These are phyloP conservation scores for Rhodotorula taiwanensis DNA, from an alignment of 768 basidiomycete species.

Conservation along the genomic window DNA sequence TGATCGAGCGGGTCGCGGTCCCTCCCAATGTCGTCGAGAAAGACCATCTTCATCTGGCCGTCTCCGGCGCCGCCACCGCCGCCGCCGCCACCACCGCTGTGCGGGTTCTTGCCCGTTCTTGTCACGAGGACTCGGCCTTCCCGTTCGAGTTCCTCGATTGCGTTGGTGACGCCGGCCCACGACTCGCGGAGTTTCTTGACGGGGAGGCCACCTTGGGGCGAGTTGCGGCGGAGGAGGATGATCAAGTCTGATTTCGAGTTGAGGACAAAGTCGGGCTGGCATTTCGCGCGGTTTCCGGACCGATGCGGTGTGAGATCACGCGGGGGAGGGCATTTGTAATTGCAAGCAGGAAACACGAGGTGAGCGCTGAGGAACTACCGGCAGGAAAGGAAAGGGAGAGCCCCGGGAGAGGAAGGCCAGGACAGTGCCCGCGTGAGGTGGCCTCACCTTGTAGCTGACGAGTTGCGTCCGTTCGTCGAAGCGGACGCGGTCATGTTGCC, in stretches of 20 bases:
- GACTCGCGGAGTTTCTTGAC: conserved; percentile 79
- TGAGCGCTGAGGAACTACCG: background rate
- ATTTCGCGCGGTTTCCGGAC: too few species aligned
- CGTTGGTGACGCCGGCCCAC: conserved; percentile 77
- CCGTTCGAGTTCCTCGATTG: conserved; percentile 64
- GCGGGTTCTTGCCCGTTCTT: conserved; percentile 23
- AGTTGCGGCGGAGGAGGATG: conserved; percentile 77
- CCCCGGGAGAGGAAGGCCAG: conserved; percentile 13
- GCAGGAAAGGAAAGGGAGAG: conserved; percentile 7
- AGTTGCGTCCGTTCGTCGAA: conserved; percentile 77
- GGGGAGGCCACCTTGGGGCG: conserved; percentile 72
- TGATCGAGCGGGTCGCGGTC: conserved; percentile 56
- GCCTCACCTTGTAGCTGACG: conserved; percentile 72
- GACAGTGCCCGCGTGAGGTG: background rate
- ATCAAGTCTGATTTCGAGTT: conserved; percentile 74
- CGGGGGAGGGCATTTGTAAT: too few species aligned
- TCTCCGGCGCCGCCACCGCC: conserved; percentile 53
- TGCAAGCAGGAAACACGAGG: background rate
- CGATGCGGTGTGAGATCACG: too few species aligned
- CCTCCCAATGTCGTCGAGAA: conserved; percentile 34
- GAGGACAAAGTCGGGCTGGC: conserved; percentile 76
- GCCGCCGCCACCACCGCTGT: too few species aligned
- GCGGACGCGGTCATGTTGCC: conserved; percentile 66
- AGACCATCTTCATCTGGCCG: conserved; percentile 40
- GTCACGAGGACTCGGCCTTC: conserved; percentile 28